A percentile compares a stretch with the other conserved stretches of the same genome.
phyloP scores from a whole-genome alignment of 1,284 basidiomycete species.

The Leccinum griseonigrum region DNA sequence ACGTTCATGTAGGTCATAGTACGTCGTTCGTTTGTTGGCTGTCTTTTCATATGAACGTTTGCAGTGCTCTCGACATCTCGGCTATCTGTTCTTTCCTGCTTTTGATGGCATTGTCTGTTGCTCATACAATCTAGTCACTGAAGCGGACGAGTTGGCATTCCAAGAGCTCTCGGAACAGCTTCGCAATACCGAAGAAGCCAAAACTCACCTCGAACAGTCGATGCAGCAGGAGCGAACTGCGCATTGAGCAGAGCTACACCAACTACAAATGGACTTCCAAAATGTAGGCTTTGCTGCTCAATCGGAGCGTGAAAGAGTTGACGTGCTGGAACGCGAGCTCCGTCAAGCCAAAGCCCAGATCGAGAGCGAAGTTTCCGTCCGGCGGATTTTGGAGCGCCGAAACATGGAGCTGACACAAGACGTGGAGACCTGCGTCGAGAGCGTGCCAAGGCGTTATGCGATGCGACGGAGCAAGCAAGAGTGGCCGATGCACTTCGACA shows the following conservation, averaged over 20 bases:
- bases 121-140: constrained; percentile 46
- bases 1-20: constrained; percentile 63
- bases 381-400: constrained; percentile 63
- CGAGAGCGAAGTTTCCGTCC: constrained; percentile 57
- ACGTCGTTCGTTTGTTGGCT: constrained; percentile 1
- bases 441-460: constrained; percentile 61
- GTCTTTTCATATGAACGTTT: constrained; percentile 5
- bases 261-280: constrained; percentile 44
- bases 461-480: constrained; percentile 65
- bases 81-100: constrained; percentile 41
- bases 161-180: constrained; percentile 67
- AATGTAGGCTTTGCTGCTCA: constrained; percentile 37
- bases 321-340: constrained; percentile 61
- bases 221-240: constrained; percentile 54
- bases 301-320: constrained; percentile 49
- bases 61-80: constrained; percentile 70
- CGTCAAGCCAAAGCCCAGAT: constrained; percentile 60
- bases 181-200: constrained; percentile 51
- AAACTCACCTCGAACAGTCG: constrained; percentile 48
- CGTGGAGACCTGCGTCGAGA: constrained; percentile 54
- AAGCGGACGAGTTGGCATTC: constrained; percentile 68
- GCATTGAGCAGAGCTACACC: constrained; percentile 54
- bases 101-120: background rate
- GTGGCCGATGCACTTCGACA: constrained; percentile 64
- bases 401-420: constrained; percentile 62